Base-by-base conservation (phyloP, 1,284 basidiomycete species). In the Schizophyllum amplum region DNA sequence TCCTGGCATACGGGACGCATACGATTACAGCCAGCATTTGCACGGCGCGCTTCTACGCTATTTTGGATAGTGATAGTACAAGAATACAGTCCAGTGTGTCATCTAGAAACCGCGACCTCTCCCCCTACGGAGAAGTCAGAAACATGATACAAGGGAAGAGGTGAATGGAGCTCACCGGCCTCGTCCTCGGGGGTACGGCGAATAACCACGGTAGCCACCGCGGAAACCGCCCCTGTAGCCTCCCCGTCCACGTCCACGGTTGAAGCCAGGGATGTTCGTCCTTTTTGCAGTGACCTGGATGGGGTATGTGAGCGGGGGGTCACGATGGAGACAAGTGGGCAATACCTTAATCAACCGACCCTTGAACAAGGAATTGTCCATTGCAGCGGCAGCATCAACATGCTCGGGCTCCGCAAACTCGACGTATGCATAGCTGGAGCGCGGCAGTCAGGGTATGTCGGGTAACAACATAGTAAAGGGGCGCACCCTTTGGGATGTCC, bases 401-500 rank as follows among this genome's bases (percentile, higher is more conserved):
- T 92, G 85, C 57, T 91, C 86, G n/a, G 94, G 81, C 66, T 98
- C 94, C 64, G 97, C 86, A 71, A 99, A 99, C 72, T 99, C 97
- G 55, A 99, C 94, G 74, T 99, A 99, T 54, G 96, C 96, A 75
- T 92, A 99, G 52, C 94, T 97, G 65, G 22, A 56, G 24, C 22
- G 55, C 27, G 25, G 25, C 53, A 46, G 46, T 20, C 59, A 53
- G 6, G 22, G 23, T 22, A 21, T 57, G 51, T 58, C 47, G 5
- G 21, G 27, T 21, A 48, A 47, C 53, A 56, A 33, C 51, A 52
- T 9, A 23, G 51, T 42, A 55, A 25, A 24, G 24, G 4, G 6
- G 75, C 85, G 60, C 64, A 95, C 92, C 96, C 97, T 84, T 98
- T 99, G 47, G 97, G 96, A 77, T 98, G 96, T 50, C 97, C 97